Base-by-base conservation (phyloP, 352 stramenopile genomes). In the Globisporangium cederbergense region DNA sequence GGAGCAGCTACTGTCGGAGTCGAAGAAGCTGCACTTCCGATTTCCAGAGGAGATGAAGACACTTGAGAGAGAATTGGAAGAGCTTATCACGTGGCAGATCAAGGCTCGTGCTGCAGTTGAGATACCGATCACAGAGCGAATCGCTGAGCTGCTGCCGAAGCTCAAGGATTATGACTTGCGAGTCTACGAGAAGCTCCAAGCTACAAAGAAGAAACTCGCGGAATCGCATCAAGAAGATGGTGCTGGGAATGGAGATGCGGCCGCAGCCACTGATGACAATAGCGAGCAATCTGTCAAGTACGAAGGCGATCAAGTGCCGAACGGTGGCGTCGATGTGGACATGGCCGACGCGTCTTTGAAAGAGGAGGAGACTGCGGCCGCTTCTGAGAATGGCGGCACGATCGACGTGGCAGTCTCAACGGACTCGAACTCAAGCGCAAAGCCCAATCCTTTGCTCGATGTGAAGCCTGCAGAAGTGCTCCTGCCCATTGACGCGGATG, bases 31-130 rank as follows among this genome's bases (percentile, higher is more conserved):
- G 8, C 74, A 66, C 13, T 96, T 95, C 61, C 58, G 77, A 18
- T 96, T 96, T 71, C 77, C 79, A 10, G 82, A 94, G 16, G 88
- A 96, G 43, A 62, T 90, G 34, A 74, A 74, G n/a, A 89, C 90
- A 46, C 66, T 95, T 10, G 71, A 68, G 3, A 91, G 87, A 60
- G 88, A 96, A 60, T 61, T 95, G 14, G 79, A 83, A 36, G 83
- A 92, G 60, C 67, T 94, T 11, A 72, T 18, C 0, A 20, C 52
- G 3, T 96, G 88, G 88, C 81, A 89, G 65, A 65, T 61, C 16
- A 90, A 89, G 60, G 83, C 83, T 3, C 72, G 75, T 14, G 67
- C 80, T 45, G 69, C 78, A 36, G 70, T 96, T 1, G 71, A 86
- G 49, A 64, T 53, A 2, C 68, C 77, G 36, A 60, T 82, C 8